Evolutionary conservation across 495 filamentous ascomycete genomes (phyloP), one percentile per base, ranked within the genome.

Genomic region (Cenococcum geophilum): DNA sequence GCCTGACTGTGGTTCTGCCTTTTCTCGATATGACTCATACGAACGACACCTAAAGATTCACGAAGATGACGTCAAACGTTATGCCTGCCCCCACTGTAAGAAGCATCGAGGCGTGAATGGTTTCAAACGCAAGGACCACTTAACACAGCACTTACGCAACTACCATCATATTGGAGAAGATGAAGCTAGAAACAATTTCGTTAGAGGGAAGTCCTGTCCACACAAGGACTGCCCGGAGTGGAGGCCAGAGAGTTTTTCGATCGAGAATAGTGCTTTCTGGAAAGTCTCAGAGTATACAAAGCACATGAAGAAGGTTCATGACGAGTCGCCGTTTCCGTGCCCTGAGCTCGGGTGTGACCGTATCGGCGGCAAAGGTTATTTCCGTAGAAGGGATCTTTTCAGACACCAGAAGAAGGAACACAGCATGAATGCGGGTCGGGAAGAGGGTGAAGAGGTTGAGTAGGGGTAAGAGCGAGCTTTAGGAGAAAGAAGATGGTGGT

Each of bases 71-170:
- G 47, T 12, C 5, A 45, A 20, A 35, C 47, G 52, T 0, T 71
- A 63, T 54, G 66, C 69, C 8, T 77, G 74, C 47, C 49, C 45
- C 0, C 63, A 68, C 34, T 76, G 74, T 58, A 72, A 62, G 43
- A 71, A 55, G 48, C 61, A 75, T 59, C 69, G 69, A 35, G 75
- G 71, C 25, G 67, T 57, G n/a, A 58, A 75, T 16, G 71, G 66
- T 16, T 76, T 77, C 56, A 68, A 64, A 21, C 71, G 74, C 21
- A 68, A 59, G 21, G 73, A 77, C 60, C 71, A 77, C 55, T 64
- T 76, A 5, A 54, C 61, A 12, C 72, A 76, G 35, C 75, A 76
- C 61, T 60, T 77, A 37, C 53, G 53, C 0, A 67, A 67, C 4
- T 77, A 74, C 45, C 75, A 77, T 57, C 66, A 73, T 47, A 67